Conservation (phyloP, 768 basidiomycete species). For the Boletus pseudo-olivaceus region DNA sequence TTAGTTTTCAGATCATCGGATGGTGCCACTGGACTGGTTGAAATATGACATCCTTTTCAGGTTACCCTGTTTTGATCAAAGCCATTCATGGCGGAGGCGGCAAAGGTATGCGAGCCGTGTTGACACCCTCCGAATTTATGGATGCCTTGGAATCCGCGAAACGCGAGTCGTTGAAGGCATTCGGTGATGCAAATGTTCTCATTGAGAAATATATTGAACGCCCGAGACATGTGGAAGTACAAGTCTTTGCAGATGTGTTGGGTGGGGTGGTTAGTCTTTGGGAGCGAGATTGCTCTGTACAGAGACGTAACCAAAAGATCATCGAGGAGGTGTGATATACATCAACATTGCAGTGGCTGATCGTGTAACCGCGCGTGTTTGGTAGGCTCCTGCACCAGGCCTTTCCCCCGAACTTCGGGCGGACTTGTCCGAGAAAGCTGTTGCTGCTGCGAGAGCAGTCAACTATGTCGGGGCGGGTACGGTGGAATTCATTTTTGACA, state of each 20-base stretch:
- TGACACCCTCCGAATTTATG: constrained; percentile 62
- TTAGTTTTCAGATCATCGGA: constrained; percentile 16
- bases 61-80: constrained; percentile 92
- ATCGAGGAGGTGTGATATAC: constrained; percentile 68
- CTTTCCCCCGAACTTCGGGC: constrained; percentile 73
- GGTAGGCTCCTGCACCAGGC: constrained; percentile 86
- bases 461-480: constrained; percentile 90
- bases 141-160: constrained; percentile 85
- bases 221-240: constrained; percentile 91
- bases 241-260: constrained; percentile 82
- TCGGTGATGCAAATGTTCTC: constrained; percentile 82
- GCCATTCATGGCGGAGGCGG: constrained; percentile 96
- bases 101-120: constrained; percentile 89
- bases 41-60: constrained; percentile 31
- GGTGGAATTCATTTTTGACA: constrained; percentile 97
- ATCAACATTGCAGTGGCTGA: not conserved
- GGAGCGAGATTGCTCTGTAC: constrained; percentile 93
- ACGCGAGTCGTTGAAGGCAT: constrained; percentile 83
- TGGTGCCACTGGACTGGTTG: not conserved
- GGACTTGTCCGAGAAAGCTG: constrained; percentile 80
- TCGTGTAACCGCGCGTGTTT: not conserved
- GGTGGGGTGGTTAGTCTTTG: constrained; percentile 91
- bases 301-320: constrained; percentile 92
- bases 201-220: constrained; percentile 87
- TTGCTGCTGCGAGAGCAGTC: constrained; percentile 91